Base-by-base conservation (phyloP, 2,329 filamentous ascomycete species). In the Allantophomopsis cytisporea region DNA sequence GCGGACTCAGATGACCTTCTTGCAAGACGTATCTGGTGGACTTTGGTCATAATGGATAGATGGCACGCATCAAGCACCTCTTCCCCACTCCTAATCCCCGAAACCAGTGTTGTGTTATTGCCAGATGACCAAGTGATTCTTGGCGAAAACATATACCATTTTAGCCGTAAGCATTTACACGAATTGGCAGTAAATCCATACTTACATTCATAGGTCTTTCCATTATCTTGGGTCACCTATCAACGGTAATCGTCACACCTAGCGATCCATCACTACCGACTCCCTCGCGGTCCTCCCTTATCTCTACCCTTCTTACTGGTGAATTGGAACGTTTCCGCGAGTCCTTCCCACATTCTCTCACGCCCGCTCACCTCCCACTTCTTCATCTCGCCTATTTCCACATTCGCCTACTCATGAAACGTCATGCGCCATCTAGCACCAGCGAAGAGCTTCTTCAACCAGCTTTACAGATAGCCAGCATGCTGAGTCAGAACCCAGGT, bases 301-400 rank as follows among this genome's bases (percentile, higher is more conserved):
- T 74, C 13, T 65, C 63, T 33, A 62, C 63, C 13, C 62, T 73
- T 23, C 61, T 77, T 36, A 65, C 69, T 43, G 62, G 69, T n/a
- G 66, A 73, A 44, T 63, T 79, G 34, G 79, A 84, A 50, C 66
- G 77, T 41, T 81, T 80, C 54, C 69, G 76, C 7, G 75, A 81
- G 54, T 67, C 73, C 39, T 64, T 84, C 2, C 76, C 80, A 3
- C 59, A 64, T 11, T 65, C 67, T 34, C 61, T 78, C 18, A 72
- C 73, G 16, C 66, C 68, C 4, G 52, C 59, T 0, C 59, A 63
- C 3, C 63, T 69, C 37, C 72, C 73, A 3, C 53, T 80, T 23
- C 64, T 84, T 2, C 73, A 81, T 47, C 64, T 85, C 17, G 71
- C 71, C 14, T 84, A 82, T 57, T 83, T 80, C 71, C 78, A 84